These are phyloP conservation scores for Coemansia sp. DNA, from an alignment of 192 early-diverging fungal genomes.

Conservation along the genomic window DNA sequence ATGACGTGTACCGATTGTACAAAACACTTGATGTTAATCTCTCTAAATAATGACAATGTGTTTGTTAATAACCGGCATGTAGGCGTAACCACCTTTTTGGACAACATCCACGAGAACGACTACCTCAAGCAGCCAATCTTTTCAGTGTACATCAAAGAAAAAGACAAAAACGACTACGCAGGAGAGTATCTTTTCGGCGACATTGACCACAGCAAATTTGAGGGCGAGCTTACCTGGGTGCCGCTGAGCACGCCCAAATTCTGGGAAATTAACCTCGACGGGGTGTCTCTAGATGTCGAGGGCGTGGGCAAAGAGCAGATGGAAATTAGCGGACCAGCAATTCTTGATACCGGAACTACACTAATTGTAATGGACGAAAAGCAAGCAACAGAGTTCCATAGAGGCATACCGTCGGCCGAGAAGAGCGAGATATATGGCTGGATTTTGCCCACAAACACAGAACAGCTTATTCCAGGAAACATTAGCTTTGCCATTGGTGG, in stretches of 20 bases:
- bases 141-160: constrained; percentile 64
- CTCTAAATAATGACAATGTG: background rate
- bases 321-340: constrained; percentile 50
- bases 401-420: constrained; percentile 46
- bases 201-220: constrained; percentile 52
- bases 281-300: constrained; percentile 32
- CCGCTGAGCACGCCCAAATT: constrained; percentile 56
- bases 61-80: background rate
- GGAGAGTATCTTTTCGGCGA: constrained; percentile 65
- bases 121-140: constrained; percentile 64
- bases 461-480: constrained; percentile 47
- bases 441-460: constrained; percentile 55
- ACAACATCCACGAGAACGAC: constrained; percentile 58
- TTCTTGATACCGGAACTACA: constrained; percentile 68
- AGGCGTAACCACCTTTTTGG: constrained; percentile 56
- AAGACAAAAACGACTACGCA: constrained; percentile 51
- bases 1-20: background rate
- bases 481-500: constrained; percentile 48
- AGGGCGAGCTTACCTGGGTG: constrained; percentile 57
- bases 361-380: constrained; percentile 60
- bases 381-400: constrained; percentile 59
- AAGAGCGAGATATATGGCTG: constrained; percentile 54
- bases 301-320: constrained; percentile 38
- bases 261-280: constrained; percentile 59
- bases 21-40: background rate